A percentile compares a stretch with the other conserved stretches of the same genome.
phyloP scores from a whole-genome alignment of 306 rosid species.

The Glycine latifolia region DNA sequence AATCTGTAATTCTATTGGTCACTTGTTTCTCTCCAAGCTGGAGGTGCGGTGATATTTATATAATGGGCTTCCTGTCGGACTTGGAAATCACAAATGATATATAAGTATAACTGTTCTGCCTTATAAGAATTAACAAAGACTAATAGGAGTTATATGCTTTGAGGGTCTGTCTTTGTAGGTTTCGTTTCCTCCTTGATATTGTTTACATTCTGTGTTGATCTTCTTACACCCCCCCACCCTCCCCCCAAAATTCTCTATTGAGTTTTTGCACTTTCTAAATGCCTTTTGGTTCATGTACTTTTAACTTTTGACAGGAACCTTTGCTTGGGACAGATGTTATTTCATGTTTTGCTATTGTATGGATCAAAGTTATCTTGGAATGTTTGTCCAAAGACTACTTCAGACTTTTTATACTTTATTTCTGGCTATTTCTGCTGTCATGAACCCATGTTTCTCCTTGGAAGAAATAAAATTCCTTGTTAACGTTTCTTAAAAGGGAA shows the following conservation, averaged over 20 bases:
- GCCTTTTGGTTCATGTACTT: conserved; percentile 12
- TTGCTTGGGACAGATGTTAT: conserved; percentile 49
- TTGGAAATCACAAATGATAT: not conserved
- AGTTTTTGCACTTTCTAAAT: conserved; percentile 3
- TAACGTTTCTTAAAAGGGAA: conserved; percentile 42
- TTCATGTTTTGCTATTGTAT: conserved; percentile 52
- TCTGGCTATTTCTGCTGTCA: conserved; percentile 40
- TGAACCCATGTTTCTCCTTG: conserved; percentile 45
- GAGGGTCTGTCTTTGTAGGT: not conserved
- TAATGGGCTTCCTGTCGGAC: not conserved
- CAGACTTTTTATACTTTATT: conserved; percentile 46
- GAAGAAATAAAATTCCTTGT: conserved; percentile 57
- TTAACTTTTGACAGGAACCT: conserved; percentile 58
- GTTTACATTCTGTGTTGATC: no score
- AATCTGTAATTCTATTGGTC: not conserved
- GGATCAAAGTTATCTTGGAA: conserved; percentile 53
- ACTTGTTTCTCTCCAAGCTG: not conserved
- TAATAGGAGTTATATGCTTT: not conserved
- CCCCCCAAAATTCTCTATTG: not conserved
- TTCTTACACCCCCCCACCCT: not conserved
- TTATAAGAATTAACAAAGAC: not conserved
- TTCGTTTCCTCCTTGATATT: not conserved
- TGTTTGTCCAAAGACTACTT: conserved; percentile 53
- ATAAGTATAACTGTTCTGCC: not conserved
- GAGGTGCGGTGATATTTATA: no score